Percentiles rank a stretch among this genome's conserved stretches.
These are phyloP conservation scores for Phytophthora cactorum DNA, from an alignment of 352 stramenopile genomes.

Conservation along the genomic window DNA sequence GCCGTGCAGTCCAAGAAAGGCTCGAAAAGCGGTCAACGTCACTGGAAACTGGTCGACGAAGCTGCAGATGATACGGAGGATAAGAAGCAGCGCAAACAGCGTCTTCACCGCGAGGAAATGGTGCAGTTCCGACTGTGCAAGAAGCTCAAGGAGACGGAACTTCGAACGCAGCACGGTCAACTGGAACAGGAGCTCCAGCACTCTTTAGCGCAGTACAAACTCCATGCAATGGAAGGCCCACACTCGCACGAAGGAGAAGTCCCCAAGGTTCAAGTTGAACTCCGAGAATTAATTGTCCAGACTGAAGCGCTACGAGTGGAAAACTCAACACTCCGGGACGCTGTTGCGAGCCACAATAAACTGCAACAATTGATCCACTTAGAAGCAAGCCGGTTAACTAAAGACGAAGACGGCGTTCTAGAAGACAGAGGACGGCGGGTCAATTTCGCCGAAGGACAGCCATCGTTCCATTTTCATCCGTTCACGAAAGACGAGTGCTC, in stretches of 20 bases:
- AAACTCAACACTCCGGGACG: slow-evolving; percentile 31
- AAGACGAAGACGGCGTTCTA: neutral
- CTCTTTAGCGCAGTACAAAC: slow-evolving; percentile 1
- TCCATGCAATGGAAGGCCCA: neutral
- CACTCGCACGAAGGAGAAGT: neutral
- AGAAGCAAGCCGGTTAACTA: slow-evolving; percentile 1
- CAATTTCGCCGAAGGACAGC: slow-evolving; percentile 18
- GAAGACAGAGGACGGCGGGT: slow-evolving; percentile 13
- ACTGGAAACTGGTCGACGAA: slow-evolving; percentile 12
- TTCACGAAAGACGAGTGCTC: slow-evolving; percentile 21
- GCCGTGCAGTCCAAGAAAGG: slow-evolving; percentile 6
- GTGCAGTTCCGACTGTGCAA: slow-evolving; percentile 20
- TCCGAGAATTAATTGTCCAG: slow-evolving; percentile 24
- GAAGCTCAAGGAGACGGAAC: slow-evolving; percentile 8
- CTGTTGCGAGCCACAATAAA: slow-evolving; percentile 17
- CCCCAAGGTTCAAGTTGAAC: neutral
- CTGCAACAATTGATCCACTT: slow-evolving; percentile 19
- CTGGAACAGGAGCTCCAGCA: slow-evolving; percentile 7
- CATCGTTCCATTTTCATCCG: slow-evolving; percentile 39
- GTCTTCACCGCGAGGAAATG: slow-evolving; percentile 25
- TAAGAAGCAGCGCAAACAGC: slow-evolving; percentile 19
- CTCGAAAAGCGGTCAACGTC: slow-evolving; percentile 6
- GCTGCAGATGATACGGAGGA: neutral
- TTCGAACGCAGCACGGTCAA: slow-evolving; percentile 4
- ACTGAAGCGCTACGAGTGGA: slow-evolving; percentile 33